These are phyloP conservation scores for Talaromyces sp. DNA, from an alignment of 2,329 filamentous ascomycete species.

Conservation along the genomic window DNA sequence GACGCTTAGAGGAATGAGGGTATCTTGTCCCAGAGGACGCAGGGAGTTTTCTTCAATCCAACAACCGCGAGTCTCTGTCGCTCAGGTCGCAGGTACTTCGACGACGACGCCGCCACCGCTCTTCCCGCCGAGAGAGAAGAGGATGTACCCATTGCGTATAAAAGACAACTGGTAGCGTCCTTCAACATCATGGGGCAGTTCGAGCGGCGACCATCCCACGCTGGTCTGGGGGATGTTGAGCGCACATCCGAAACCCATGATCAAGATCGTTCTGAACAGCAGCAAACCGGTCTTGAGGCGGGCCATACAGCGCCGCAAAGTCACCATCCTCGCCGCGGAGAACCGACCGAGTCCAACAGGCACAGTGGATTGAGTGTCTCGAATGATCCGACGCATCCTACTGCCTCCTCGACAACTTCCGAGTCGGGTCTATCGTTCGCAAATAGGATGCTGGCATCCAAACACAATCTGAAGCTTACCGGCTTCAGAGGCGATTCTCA, in stretches of 20 bases:
- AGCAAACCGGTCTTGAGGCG: conserved; percentile 17
- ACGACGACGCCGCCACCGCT: conserved; percentile 2
- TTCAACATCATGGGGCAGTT: conserved; percentile 30
- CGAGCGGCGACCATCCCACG: conserved; percentile 29
- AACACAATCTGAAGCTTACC: conserved; percentile 6
- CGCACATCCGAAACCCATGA: conserved; percentile 7
- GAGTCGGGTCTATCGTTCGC: conserved; percentile 16
- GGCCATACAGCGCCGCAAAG: background rate
- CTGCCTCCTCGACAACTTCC: conserved; percentile 5
- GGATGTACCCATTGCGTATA: conserved; percentile 12
- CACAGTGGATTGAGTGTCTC: background rate
- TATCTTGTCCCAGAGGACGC: background rate
- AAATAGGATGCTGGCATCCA: conserved; percentile 19
- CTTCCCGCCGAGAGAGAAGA: conserved; percentile 6
- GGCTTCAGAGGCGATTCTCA: conserved; percentile 15
- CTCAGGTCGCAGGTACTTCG: background rate
- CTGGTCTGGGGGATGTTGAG: conserved; percentile 29
- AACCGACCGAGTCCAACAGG: conserved; percentile 1
- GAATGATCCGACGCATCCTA: conserved; percentile 2
- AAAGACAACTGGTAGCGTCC: conserved; percentile 15
- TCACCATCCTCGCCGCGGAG: conserved; percentile 6
- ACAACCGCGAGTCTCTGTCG: background rate
- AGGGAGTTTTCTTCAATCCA: background rate
- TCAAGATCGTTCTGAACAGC: conserved; percentile 1
- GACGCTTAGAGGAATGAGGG: conserved; percentile 13